Base-by-base conservation (phyloP, 2,329 filamentous ascomycete genomes). In the Periconia macrospinosa region DNA sequence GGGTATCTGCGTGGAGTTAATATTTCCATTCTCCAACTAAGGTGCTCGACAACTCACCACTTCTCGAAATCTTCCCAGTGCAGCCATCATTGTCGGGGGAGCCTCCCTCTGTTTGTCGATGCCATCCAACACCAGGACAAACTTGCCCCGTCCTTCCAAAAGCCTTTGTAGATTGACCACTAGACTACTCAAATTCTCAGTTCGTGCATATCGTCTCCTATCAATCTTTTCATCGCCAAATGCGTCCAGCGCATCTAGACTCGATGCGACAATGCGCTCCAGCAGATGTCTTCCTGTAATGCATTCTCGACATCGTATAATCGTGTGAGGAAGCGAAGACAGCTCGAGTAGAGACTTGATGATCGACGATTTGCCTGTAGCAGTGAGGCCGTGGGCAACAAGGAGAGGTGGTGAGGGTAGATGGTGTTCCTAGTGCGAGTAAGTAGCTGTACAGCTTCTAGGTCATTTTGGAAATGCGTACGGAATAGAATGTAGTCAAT, bases 31-130 rank as follows among this genome's bases (percentile, higher is more conserved):
- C 14, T 9, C 20, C n/a, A 18, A 20, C 9, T 17, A 42, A 30
- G 18, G 2, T 10, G 15, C 23, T 49, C 20, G 19, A 40, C 30
- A 40, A 76, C 86, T 64, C 76, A 94, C 90, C 56, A 88, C 82
- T 72, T 97, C 92, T 14, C 90, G 88, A 18, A 99, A 74, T 56
- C 92, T 83, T 19, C 89, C 90, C 57, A 99, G 76, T 13, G 90
- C 92, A 30, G 92, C 87, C 5, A 96, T 76, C 14, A 97, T 76
- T 1, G 91, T 96, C 2, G 86, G 82, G 6, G 89, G 85, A 6
- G 89, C 86, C 67, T 97, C 93, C 65, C 88, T 82, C 71, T 96
- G 90, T 57, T 82, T 84, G 71, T 97, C 93, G 53, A 97, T 87
- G 11, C 86, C 90, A 77, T 97, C 94, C 58, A 97, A 82, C 11